These are phyloP conservation scores for Lyophyllum semitale DNA, from an alignment of 768 basidiomycete genomes.

Conservation along the genomic window DNA sequence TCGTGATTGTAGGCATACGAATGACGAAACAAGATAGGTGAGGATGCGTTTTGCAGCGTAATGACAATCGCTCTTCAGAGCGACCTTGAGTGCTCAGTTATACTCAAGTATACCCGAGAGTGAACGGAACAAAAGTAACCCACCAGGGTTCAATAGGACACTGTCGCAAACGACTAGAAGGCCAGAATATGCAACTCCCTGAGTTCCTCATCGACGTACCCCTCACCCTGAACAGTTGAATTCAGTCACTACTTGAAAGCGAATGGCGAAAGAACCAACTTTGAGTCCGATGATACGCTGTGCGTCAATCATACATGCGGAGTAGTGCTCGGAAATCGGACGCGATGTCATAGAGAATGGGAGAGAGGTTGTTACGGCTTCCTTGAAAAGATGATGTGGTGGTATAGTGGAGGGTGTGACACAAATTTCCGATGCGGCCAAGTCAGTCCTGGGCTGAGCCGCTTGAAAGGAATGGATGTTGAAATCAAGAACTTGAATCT, in stretches of 20 bases:
- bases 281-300: constrained; percentile 22
- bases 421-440: neutral
- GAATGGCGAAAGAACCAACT: constrained; percentile 5
- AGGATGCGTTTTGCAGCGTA: no score
- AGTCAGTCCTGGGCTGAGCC: neutral
- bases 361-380: constrained; percentile 9
- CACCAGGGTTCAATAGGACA: no score
- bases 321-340: constrained; percentile 7
- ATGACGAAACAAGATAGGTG: no score
- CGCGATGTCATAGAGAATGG: constrained; percentile 11
- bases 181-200: constrained; percentile 16
- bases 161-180: constrained; percentile 6
- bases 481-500: constrained; percentile 18
- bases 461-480: constrained; percentile 3
- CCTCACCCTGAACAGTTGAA: constrained; percentile 7
- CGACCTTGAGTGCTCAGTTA: no score
- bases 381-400: constrained; percentile 10
- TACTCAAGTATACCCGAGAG: no score
- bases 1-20: no score
- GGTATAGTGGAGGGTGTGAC: constrained; percentile 5
- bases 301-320: constrained; percentile 23
- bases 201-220: constrained; percentile 13
- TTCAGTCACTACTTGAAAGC: neutral
- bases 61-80: no score
- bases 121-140: no score